These are phyloP conservation scores for Scheffersomyces lignicola DNA, from an alignment of 1,139 yeast genomes.

Conservation along the genomic window DNA sequence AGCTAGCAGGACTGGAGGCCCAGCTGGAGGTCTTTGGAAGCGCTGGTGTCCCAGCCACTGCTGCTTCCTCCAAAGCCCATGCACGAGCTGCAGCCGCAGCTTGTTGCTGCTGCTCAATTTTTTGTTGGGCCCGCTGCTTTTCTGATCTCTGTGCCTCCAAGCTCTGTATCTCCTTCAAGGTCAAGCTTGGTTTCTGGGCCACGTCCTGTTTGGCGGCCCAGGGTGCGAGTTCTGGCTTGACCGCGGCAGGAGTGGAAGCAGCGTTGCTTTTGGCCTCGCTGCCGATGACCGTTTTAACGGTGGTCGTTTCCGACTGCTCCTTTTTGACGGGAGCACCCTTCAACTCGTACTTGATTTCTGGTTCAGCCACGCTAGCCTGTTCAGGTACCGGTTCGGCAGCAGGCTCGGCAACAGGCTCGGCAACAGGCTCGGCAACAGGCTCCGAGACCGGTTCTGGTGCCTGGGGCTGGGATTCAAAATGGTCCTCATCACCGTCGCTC, in stretches of 20 bases:
- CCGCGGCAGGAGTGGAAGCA: slow-evolving; percentile 17
- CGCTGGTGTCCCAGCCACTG: slow-evolving; percentile 21
- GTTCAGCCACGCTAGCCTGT: slow-evolving; percentile 6
- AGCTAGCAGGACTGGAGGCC: slow-evolving; percentile 38
- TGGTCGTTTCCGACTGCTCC: not conserved
- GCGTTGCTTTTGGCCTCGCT: not conserved
- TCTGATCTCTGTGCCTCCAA: slow-evolving; percentile 58
- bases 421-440: slow-evolving; percentile 3
- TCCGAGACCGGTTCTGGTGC: slow-evolving; percentile 4
- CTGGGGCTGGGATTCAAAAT: slow-evolving; percentile 5
- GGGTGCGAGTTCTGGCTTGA: slow-evolving; percentile 19
- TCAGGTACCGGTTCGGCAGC: slow-evolving; percentile 4
- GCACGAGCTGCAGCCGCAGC: slow-evolving; percentile 19
- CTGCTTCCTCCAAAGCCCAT: slow-evolving; percentile 20
- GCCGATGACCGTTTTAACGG: not conserved
- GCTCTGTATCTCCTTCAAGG: slow-evolving; percentile 70
- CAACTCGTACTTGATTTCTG: slow-evolving; percentile 4
- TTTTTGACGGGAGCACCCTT: slow-evolving; percentile 3
- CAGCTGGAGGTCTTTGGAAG: slow-evolving; percentile 56
- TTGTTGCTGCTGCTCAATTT: slow-evolving; percentile 28
- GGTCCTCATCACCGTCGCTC: slow-evolving; percentile 26
- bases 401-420: not conserved
- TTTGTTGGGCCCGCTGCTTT: slow-evolving; percentile 35
- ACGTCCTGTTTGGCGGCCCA: slow-evolving; percentile 16
- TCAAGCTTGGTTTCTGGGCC: slow-evolving; percentile 45